Percentiles rank a stretch among this genome's conserved stretches.
Conservation (phyloP, 257 asterid species). For the Solanum etuberosum region DNA sequence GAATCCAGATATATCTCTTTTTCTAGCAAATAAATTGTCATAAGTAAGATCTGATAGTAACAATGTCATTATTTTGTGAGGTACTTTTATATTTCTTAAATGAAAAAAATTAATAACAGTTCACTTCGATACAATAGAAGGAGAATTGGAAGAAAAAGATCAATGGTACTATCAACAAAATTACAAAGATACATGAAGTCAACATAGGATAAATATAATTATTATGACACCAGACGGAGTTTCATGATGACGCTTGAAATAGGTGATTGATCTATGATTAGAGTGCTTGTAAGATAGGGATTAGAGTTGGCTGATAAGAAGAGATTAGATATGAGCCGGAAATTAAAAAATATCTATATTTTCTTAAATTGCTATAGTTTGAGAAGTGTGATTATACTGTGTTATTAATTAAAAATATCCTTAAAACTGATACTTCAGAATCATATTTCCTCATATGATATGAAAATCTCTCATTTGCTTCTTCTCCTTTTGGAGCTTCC, state of each 20-base stretch:
- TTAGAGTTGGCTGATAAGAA: neutral
- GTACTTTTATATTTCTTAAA: neutral
- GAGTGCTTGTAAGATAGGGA: neutral
- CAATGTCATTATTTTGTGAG: neutral
- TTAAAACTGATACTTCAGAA: neutral
- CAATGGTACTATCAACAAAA: neutral
- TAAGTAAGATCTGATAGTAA: neutral
- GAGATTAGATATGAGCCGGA: neutral
- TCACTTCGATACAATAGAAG: neutral
- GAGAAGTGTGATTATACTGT: neutral
- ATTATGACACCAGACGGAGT: neutral
- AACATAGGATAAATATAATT: neutral
- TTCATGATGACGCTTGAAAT: too few relatives aligned
- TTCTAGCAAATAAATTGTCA: neutral
- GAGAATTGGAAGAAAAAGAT: neutral
- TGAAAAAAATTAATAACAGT: neutral
- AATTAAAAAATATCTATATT: neutral
- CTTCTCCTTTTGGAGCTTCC: neutral
- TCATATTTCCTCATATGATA: neutral
- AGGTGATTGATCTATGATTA: neutral
- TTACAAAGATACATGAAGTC: neutral
- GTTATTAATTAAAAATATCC: neutral
- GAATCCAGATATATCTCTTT: neutral
- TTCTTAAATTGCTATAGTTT: neutral
- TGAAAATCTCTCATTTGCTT: neutral